Evolutionary conservation across 129 eudicot species (phyloP).

Genomic region (Flaveria robusta): DNA sequence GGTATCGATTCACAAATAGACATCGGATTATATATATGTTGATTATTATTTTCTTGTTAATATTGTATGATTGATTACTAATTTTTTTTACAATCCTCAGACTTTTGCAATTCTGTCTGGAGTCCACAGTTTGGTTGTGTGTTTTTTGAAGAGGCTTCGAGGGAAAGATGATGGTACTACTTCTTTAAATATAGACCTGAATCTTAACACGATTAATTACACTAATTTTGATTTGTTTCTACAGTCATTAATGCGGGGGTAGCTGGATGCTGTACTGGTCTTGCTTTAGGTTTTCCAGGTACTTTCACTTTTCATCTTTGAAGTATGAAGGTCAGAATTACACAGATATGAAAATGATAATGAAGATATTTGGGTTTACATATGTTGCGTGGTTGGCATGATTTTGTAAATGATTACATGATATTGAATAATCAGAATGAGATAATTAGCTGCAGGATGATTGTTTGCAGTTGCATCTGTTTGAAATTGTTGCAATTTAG

Average conservation of each 20-base stretch:
- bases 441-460: background rate
- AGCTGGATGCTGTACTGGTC: constrained; percentile 98
- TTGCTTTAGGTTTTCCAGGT: constrained; percentile 97
- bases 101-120: constrained; percentile 95
- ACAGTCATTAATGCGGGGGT: constrained; percentile 88
- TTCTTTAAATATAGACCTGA: background rate
- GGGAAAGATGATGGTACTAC: constrained; percentile 90
- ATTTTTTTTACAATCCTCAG: constrained; percentile 31
- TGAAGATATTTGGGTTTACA: background rate
- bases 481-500: background rate
- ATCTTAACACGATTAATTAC: background rate
- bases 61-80: background rate
- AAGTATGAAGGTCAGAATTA: background rate
- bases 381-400: background rate
- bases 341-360: background rate
- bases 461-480: background rate
- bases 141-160: constrained; percentile 80
- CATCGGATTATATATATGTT: background rate
- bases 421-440: background rate
- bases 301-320: constrained; percentile 4
- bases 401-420: background rate
- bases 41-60: background rate
- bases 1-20: constrained; percentile 43
- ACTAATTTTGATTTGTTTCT: constrained; percentile 24
- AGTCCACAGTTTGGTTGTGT: constrained; percentile 84